Evolutionary conservation across 768 basidiomycete genomes (phyloP).

Genomic region (Brasilioporus rufonigricans): DNA sequence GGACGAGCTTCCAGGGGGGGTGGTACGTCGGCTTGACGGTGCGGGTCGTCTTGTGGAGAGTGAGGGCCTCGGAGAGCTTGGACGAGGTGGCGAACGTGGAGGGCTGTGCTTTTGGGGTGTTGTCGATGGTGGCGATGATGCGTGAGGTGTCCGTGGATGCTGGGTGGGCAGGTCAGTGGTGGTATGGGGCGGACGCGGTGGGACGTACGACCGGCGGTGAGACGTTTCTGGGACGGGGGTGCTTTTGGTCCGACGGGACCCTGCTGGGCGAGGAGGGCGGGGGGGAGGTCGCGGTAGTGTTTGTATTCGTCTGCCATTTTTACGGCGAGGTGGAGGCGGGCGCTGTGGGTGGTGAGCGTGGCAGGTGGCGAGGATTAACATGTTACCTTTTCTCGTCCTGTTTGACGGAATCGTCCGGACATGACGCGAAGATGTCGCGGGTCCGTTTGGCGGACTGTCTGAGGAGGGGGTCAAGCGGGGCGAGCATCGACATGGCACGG

Average conservation of each 20-base stretch:
- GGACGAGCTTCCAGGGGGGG: slow-evolving; percentile 91
- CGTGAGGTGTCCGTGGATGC: slow-evolving; percentile 49
- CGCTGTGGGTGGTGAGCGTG: slow-evolving; percentile 28
- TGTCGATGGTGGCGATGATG: slow-evolving; percentile 75
- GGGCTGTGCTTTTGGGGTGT: slow-evolving; percentile 60
- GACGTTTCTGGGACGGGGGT: slow-evolving; percentile 54
- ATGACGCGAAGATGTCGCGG: slow-evolving; percentile 64
- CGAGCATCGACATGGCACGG: slow-evolving; percentile 38
- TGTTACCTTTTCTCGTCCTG: slow-evolving; percentile 77
- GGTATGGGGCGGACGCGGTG: neutral
- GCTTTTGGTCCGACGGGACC: slow-evolving; percentile 64
- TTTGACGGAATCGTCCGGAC: slow-evolving; percentile 52
- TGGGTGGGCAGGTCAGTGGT: slow-evolving; percentile 19
- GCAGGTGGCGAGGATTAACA: rapidly evolving
- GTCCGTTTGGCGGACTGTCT: slow-evolving; percentile 69
- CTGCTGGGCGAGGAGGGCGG: slow-evolving; percentile 78
- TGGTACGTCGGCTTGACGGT: slow-evolving; percentile 96
- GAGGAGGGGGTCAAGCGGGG: slow-evolving; percentile 66
- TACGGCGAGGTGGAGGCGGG: slow-evolving; percentile 70
- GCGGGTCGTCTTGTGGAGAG: slow-evolving; percentile 88
- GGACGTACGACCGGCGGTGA: slow-evolving; percentile 66
- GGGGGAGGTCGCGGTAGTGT: slow-evolving; percentile 80
- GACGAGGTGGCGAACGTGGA: slow-evolving; percentile 67
- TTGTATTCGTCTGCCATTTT: slow-evolving; percentile 91
- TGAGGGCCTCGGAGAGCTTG: slow-evolving; percentile 84